Evolutionary conservation across 2,329 filamentous ascomycete species (phyloP).

Genomic region (Colletotrichum sp.): DNA sequence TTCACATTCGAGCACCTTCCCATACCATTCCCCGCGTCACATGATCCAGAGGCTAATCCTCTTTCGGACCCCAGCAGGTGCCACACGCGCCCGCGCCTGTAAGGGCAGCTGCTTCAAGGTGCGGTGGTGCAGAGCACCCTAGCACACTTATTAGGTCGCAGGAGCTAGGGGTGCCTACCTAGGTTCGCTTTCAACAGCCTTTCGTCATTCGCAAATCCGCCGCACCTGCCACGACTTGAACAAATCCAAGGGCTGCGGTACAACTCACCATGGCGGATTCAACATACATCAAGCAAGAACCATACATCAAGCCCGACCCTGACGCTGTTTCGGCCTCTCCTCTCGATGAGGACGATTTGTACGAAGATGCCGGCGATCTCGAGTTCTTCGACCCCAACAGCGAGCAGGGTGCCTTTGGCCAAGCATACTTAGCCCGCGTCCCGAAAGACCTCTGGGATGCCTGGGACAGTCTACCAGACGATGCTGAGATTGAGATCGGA

Average conservation of each 20-base stretch:
- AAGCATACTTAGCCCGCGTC: slow-evolving; percentile 74
- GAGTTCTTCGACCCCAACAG: slow-evolving; percentile 56
- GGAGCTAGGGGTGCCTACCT: neutral
- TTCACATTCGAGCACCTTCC: neutral
- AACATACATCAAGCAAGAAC: slow-evolving; percentile 31
- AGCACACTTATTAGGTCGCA: neutral
- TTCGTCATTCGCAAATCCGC: neutral
- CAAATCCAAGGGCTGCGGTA: neutral
- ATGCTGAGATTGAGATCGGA: slow-evolving; percentile 82
- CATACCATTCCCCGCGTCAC: neutral
- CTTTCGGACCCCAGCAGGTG: neutral
- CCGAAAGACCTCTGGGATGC: slow-evolving; percentile 82
- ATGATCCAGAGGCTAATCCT: neutral
- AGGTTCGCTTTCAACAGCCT: neutral
- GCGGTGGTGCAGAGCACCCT: neutral
- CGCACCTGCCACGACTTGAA: neutral
- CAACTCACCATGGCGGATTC: slow-evolving; percentile 17
- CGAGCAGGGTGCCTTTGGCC: slow-evolving; percentile 20
- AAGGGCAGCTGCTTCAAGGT: neutral
- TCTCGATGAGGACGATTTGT: slow-evolving; percentile 70
- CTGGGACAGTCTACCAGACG: slow-evolving; percentile 78
- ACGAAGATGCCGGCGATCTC: slow-evolving; percentile 63
- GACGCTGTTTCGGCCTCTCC: slow-evolving; percentile 45
- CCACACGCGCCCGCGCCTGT: neutral
- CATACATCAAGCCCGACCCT: slow-evolving; percentile 54